A percentile compares a stretch with the other conserved stretches of the same genome.
phyloP scores from a whole-genome alignment of 768 basidiomycete genomes.

The Rhodocollybia butyracea region DNA sequence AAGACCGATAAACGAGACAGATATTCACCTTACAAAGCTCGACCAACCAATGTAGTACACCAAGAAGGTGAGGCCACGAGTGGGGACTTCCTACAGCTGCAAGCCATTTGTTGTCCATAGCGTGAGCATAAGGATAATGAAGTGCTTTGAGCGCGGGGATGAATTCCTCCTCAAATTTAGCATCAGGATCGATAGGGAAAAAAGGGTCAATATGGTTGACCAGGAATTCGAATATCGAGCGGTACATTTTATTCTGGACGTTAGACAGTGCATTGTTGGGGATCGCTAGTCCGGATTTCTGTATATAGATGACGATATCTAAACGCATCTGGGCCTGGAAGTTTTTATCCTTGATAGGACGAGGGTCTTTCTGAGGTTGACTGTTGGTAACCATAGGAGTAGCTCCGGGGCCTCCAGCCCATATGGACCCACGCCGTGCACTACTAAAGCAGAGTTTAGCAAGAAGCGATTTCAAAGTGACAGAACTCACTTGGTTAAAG shows the following conservation, averaged over 20 bases:
- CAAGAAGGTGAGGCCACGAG: slow-evolving; percentile 88
- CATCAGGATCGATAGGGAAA: slow-evolving; percentile 48
- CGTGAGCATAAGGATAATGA: slow-evolving; percentile 77
- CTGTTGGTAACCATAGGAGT: slow-evolving; percentile 40
- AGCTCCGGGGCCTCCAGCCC: slow-evolving; percentile 48
- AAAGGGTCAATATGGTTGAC: slow-evolving; percentile 67
- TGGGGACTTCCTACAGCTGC: slow-evolving; percentile 86
- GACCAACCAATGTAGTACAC: slow-evolving; percentile 90
- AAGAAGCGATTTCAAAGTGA: slow-evolving; percentile 5
- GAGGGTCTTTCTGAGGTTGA: slow-evolving; percentile 65
- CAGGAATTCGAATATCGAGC: slow-evolving; percentile 79
- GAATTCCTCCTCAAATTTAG: slow-evolving; percentile 79
- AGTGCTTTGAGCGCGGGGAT: slow-evolving; percentile 69
- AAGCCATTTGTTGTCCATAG: slow-evolving; percentile 83
- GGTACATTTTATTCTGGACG: slow-evolving; percentile 86
- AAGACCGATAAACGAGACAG: background rate
- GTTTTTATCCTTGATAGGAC: slow-evolving; percentile 72
- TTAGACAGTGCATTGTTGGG: slow-evolving; percentile 64
- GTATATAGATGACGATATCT: slow-evolving; percentile 72
- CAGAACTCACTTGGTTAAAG: slow-evolving; percentile 58
- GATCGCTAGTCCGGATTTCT: slow-evolving; percentile 63
- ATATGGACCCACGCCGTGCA: slow-evolving; percentile 73
- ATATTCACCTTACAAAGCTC: slow-evolving; percentile 72
- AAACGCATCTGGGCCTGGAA: slow-evolving; percentile 76
- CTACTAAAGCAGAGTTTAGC: slow-evolving; percentile 37